These are phyloP conservation scores for Vararia minispora DNA, from an alignment of 768 basidiomycete genomes.

Conservation along the genomic window DNA sequence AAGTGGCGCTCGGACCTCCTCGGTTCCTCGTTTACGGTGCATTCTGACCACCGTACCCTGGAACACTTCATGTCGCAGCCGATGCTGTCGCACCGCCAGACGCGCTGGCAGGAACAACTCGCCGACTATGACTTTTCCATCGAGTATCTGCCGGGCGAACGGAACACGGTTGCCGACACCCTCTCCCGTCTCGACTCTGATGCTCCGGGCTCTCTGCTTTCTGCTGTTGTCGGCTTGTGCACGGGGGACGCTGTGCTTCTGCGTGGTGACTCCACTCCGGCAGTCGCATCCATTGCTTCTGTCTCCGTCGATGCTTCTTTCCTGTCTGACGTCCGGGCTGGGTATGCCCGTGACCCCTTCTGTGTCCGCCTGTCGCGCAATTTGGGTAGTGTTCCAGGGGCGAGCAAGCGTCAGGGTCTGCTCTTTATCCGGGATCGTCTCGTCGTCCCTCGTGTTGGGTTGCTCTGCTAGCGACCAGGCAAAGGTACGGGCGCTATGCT, in stretches of 20 bases:
- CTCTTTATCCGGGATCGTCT: too few species aligned
- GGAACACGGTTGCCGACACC: constrained; percentile 30
- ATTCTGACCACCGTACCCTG: constrained; percentile 28
- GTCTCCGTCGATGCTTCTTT: too few species aligned
- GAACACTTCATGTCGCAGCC: constrained; percentile 22
- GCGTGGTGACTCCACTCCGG: too few species aligned
- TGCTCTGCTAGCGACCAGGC: neutral
- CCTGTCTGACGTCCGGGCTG: neutral
- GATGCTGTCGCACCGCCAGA: constrained; percentile 24
- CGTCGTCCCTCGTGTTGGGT: neutral
- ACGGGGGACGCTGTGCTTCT: too few species aligned
- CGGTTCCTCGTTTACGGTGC: constrained; percentile 18
- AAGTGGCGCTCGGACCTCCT: constrained; percentile 16
- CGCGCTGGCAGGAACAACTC: constrained; percentile 29
- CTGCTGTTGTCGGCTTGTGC: neutral
- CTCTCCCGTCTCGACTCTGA: constrained; percentile 22
- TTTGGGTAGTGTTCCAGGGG: neutral
- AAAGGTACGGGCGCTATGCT: too few species aligned
- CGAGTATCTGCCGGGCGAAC: constrained; percentile 25
- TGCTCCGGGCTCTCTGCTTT: neutral
- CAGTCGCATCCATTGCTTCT: too few species aligned
- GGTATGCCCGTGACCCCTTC: constrained; percentile 9
- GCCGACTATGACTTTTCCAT: constrained; percentile 25
- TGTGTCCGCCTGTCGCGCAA: constrained; percentile 1
- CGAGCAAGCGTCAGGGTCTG: neutral